Evolutionary conservation across 1,139 yeast genomes (phyloP).

Genomic region (Debaryomycetaceae sp.): DNA sequence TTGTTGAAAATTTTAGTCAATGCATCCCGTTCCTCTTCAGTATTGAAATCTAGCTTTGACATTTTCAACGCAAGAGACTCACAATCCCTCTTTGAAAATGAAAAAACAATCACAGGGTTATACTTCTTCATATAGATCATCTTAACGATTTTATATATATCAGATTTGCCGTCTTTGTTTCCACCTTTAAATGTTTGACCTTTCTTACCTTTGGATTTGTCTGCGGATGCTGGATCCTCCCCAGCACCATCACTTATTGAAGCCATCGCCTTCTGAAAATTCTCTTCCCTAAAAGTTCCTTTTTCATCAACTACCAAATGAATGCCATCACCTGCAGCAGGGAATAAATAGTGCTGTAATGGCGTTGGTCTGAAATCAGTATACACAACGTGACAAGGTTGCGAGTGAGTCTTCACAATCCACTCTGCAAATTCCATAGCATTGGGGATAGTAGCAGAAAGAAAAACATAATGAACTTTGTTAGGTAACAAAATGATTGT

Average conservation of each 20-base stretch:
- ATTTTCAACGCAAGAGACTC: constrained; percentile 89
- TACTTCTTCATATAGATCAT: constrained; percentile 96
- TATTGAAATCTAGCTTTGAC: constrained; percentile 91
- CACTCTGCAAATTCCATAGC: constrained; percentile 99
- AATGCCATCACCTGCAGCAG: constrained; percentile 96
- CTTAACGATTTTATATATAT: constrained; percentile 92
- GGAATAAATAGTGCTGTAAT: constrained; percentile 92
- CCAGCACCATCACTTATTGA: constrained; percentile 80
- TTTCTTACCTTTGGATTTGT: constrained; percentile 61
- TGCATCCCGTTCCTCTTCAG: constrained; percentile 88
- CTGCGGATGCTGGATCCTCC: constrained; percentile 69
- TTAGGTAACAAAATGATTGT: constrained; percentile 93
- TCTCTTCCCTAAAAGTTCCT: constrained; percentile 93
- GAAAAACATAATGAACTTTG: constrained; percentile 80
- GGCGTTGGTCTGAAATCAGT: constrained; percentile 99
- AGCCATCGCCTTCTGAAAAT: constrained; percentile 98
- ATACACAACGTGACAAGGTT: constrained; percentile 97
- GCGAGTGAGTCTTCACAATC: constrained; percentile 92
- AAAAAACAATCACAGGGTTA: constrained; percentile 96
- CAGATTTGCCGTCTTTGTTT: constrained; percentile 77
- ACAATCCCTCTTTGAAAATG: constrained; percentile 95
- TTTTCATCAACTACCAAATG: constrained; percentile 97
- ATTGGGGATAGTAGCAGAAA: constrained; percentile 96
- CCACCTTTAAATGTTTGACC: constrained; percentile 92
- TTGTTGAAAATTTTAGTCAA: constrained; percentile 83